Evolutionary conservation across 2,329 filamentous ascomycete species (phyloP).

Genomic region (Coniochaeta ligniaria): DNA sequence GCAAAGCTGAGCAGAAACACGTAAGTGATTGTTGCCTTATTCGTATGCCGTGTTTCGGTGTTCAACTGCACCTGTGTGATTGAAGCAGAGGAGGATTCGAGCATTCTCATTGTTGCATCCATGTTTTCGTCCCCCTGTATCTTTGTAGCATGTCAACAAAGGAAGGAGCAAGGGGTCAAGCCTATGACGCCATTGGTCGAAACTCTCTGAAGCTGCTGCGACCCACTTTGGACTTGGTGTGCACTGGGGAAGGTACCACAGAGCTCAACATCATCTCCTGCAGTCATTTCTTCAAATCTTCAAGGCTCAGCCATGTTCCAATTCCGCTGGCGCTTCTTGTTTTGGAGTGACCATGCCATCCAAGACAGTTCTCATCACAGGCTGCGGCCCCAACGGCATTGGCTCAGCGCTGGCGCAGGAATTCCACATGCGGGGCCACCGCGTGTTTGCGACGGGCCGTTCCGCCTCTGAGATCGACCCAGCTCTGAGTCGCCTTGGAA

Average conservation of each 20-base stretch:
- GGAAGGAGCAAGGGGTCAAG: neutral
- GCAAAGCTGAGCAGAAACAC: too few species aligned
- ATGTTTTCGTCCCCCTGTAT: neutral
- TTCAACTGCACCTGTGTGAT: too few species aligned
- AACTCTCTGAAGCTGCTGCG: neutral
- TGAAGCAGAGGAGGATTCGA: neutral
- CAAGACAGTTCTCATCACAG: constrained; percentile 20
- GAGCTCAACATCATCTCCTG: neutral
- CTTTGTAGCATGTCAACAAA: neutral
- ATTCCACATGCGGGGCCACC: constrained; percentile 20
- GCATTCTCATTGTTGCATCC: neutral
- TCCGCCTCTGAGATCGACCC: constrained; percentile 10
- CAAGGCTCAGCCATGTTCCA: neutral
- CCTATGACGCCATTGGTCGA: neutral
- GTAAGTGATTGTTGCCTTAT: too few species aligned
- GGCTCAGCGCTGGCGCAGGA: constrained; percentile 17
- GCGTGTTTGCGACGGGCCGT: constrained; percentile 20
- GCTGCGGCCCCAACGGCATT: constrained; percentile 17
- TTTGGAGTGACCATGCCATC: constrained; percentile 7
- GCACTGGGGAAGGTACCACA: too few species aligned
- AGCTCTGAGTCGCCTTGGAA: constrained; percentile 9
- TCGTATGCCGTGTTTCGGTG: too few species aligned
- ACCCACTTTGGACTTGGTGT: neutral
- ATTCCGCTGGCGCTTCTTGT: neutral
- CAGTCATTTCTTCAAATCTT: neutral